Evolutionary conservation across 2,329 filamentous ascomycete species (phyloP).

Genomic region (Penicillium sp.): DNA sequence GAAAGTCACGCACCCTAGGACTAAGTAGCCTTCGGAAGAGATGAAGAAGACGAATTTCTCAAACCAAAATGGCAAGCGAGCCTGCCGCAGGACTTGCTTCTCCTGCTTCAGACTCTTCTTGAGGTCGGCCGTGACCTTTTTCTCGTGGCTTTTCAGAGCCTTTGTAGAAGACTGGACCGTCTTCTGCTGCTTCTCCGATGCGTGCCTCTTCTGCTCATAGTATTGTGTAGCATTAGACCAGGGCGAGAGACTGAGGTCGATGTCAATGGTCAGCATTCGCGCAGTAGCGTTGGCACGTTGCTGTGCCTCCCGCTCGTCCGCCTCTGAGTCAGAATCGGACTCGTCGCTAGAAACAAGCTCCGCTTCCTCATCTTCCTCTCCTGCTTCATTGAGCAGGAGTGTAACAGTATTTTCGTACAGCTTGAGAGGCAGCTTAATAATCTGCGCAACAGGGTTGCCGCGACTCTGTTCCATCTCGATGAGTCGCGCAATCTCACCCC

Average conservation of each 20-base stretch:
- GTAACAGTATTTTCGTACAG: slow-evolving; percentile 87
- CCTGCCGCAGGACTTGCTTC: slow-evolving; percentile 78
- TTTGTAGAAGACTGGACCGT: slow-evolving; percentile 76
- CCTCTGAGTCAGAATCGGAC: slow-evolving; percentile 51
- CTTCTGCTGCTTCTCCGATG: slow-evolving; percentile 82
- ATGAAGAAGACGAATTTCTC: slow-evolving; percentile 97
- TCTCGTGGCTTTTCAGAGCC: slow-evolving; percentile 84
- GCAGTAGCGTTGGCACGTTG: slow-evolving; percentile 24
- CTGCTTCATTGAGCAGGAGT: slow-evolving; percentile 69
- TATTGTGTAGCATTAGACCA: slow-evolving; percentile 91
- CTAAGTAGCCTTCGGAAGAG: slow-evolving; percentile 90
- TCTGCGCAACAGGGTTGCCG: slow-evolving; percentile 78
- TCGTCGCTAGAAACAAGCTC: slow-evolving; percentile 61
- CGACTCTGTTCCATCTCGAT: slow-evolving; percentile 82
- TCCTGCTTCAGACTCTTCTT: slow-evolving; percentile 89
- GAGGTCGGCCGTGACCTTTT: slow-evolving; percentile 80
- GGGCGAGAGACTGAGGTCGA: slow-evolving; percentile 75
- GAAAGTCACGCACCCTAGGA: slow-evolving; percentile 59
- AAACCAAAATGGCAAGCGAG: slow-evolving; percentile 87
- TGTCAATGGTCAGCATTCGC: slow-evolving; percentile 67
- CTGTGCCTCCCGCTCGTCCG: slow-evolving; percentile 28
- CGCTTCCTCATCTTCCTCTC: slow-evolving; percentile 60
- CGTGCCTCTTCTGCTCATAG: slow-evolving; percentile 81
- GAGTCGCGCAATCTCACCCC: slow-evolving; percentile 83
- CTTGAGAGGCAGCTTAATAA: slow-evolving; percentile 84